Conservation (phyloP, 176 grass and related monocot species). For the Phoenix dactylifera region DNA sequence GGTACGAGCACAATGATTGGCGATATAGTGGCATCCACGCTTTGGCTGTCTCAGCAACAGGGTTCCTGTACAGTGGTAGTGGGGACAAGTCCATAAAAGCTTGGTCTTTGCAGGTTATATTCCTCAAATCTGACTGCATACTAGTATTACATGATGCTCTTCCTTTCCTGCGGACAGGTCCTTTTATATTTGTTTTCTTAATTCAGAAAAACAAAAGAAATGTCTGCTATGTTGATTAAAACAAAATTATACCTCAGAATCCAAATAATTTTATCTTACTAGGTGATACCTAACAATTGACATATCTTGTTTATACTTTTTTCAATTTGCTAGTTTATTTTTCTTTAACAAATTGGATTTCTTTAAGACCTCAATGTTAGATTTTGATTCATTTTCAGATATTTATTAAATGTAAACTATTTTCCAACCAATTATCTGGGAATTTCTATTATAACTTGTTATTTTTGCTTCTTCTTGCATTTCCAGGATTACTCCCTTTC, state of each 20-base stretch:
- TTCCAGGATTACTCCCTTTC: slow-evolving; percentile 78
- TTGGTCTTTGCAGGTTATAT: slow-evolving; percentile 82
- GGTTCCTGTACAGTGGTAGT: slow-evolving; percentile 73
- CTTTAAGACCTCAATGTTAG: no score
- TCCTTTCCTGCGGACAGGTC: neutral
- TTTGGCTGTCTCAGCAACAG: slow-evolving; percentile 64
- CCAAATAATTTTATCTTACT: no score
- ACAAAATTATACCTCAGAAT: no score
- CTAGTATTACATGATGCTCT: neutral
- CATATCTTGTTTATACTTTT: no score
- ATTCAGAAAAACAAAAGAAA: neutral
- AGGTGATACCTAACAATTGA: no score
- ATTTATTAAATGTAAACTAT: no score
- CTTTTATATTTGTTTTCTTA: neutral
- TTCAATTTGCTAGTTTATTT: no score
- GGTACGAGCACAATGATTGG: slow-evolving; percentile 94
- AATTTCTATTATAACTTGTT: neutral
- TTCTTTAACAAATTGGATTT: no score
- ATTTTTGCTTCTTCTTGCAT: neutral
- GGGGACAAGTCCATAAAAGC: slow-evolving; percentile 90
- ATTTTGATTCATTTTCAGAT: no score
- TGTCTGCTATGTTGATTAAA: no score
- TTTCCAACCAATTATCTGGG: no score
- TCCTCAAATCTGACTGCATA: slow-evolving; percentile 3
- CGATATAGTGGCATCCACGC: slow-evolving; percentile 72